phyloP scores from a whole-genome alignment of 768 basidiomycete genomes.

The Lyophyllum atratum region DNA sequence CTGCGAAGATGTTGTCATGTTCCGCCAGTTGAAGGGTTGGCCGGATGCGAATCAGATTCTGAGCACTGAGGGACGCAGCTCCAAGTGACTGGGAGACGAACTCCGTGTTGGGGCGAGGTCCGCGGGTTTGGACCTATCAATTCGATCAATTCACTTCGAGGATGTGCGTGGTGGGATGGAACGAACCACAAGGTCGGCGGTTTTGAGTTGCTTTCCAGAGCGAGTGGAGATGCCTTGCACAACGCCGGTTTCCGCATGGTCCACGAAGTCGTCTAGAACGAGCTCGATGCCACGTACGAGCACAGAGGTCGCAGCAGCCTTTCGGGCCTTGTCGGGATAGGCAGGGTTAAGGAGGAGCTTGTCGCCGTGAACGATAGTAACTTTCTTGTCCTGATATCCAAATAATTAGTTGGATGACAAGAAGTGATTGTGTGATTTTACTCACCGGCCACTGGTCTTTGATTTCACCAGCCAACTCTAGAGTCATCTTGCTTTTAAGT shows the following conservation, averaged over 20 bases:
- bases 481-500: neutral
- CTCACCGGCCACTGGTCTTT: slow-evolving; percentile 42
- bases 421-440: slow-evolving; percentile 16
- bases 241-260: slow-evolving; percentile 42
- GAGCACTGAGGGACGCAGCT: slow-evolving; percentile 34
- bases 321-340: slow-evolving; percentile 60
- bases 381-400: slow-evolving; percentile 39
- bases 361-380: slow-evolving; percentile 67
- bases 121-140: slow-evolving; percentile 39
- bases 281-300: slow-evolving; percentile 49
- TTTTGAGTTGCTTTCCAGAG: slow-evolving; percentile 45
- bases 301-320: slow-evolving; percentile 41
- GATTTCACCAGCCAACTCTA: slow-evolving; percentile 47
- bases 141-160: neutral
- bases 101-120: slow-evolving; percentile 51
- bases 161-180: neutral
- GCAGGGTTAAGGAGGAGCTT: slow-evolving; percentile 51
- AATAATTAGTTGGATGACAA: neutral
- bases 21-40: slow-evolving; percentile 58
- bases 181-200: slow-evolving; percentile 62
- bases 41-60: slow-evolving; percentile 50
- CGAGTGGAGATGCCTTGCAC: slow-evolving; percentile 48
- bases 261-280: slow-evolving; percentile 55
- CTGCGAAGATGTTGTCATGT: slow-evolving; percentile 61
- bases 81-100: slow-evolving; percentile 47